A percentile compares a stretch with the other conserved stretches of the same genome.
Conservation (phyloP, 371 early-diverging fungal species). For the Mortierella sp. region DNA sequence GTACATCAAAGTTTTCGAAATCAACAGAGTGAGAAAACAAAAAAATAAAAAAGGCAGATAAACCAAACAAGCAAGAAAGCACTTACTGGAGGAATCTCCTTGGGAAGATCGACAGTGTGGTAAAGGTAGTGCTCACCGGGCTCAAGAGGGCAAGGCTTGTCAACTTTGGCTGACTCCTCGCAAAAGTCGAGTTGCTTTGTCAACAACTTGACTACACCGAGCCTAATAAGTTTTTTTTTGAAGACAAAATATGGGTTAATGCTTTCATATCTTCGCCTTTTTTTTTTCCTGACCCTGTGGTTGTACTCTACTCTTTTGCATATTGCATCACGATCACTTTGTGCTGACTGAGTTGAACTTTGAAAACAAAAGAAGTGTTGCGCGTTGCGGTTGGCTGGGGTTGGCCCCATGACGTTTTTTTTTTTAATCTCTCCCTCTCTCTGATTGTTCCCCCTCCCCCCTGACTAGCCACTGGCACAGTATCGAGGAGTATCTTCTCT, state of each 20-base stretch:
- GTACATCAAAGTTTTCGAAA: background rate
- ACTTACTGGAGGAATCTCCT: conserved; percentile 61
- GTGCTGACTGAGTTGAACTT: no score
- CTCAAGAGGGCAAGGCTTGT: conserved; percentile 69
- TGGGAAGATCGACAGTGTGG: conserved; percentile 67
- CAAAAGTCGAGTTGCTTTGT: conserved; percentile 66
- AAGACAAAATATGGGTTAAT: background rate
- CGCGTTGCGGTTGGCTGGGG: background rate
- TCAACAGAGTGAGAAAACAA: background rate
- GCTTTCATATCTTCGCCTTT: background rate
- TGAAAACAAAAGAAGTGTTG: conserved; percentile 1
- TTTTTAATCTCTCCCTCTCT: conserved; percentile 1
- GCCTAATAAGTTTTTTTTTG: conserved; percentile 12
- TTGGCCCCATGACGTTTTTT: conserved; percentile 21
- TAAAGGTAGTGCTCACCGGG: conserved; percentile 61
- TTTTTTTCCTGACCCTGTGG: background rate
- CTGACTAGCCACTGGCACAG: conserved; percentile 1
- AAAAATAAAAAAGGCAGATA: background rate
- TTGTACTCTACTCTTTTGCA: background rate
- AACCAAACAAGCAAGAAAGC: background rate
- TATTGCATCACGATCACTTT: background rate
- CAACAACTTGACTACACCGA: conserved; percentile 60
- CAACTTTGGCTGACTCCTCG: conserved; percentile 62
- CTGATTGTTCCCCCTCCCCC: background rate
- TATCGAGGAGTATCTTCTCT: background rate